Conservation (phyloP, 257 asterid species). For the Solanum appendiculatum region DNA sequence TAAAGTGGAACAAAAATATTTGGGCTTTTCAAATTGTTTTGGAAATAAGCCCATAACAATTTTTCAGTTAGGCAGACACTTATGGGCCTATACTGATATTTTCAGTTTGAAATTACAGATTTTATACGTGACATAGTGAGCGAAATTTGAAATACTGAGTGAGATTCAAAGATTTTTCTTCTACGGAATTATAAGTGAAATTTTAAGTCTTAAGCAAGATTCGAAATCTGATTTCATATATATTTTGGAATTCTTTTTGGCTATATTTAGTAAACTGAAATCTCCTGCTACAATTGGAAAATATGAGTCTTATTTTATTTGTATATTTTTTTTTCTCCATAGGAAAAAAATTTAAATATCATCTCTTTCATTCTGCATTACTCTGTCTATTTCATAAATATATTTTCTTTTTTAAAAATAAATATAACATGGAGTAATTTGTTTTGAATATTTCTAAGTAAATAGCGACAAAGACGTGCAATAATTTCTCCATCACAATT, state of each 20-base stretch:
- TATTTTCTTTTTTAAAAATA: background rate
- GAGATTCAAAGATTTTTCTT: background rate
- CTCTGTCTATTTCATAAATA: background rate
- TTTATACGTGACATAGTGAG: background rate
- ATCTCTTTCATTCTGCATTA: background rate
- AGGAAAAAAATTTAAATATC: background rate
- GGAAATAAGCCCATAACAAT: background rate
- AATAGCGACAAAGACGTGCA: background rate
- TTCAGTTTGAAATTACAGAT: background rate
- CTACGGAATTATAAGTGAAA: background rate
- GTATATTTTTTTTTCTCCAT: background rate
- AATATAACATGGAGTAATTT: background rate
- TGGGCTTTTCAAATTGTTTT: background rate
- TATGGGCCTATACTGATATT: background rate
- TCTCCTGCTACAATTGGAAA: background rate
- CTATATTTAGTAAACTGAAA: background rate
- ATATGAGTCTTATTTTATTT: background rate
- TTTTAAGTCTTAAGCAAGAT: background rate
- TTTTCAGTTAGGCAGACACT: background rate
- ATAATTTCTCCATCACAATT: background rate
- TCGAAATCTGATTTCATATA: background rate
- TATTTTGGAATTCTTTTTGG: background rate
- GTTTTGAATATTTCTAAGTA: background rate
- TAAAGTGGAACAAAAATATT: background rate
- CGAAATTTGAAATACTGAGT: background rate